Evolutionary conservation across 805 yeast genomes (phyloP), one percentile per base, ranked within the genome.

Genomic region (Barnettozyma wickerhamii): DNA sequence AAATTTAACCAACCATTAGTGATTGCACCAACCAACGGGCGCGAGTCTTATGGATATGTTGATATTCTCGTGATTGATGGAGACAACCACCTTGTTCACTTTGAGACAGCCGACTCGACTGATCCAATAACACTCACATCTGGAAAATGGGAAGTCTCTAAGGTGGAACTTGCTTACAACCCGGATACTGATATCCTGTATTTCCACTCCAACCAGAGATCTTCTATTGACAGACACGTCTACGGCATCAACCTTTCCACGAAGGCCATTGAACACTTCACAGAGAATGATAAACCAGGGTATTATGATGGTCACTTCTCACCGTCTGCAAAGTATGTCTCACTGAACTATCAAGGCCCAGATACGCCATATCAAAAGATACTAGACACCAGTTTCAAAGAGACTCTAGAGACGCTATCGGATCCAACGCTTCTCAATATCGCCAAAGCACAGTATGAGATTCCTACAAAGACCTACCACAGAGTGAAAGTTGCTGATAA

Each of bases 81-180:
- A 0, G 79, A 59, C 50, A 70, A 71, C 38, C 99, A 93, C 60
- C 67, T 93, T 45, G 97, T 87, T 0, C 89, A 81, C 62, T 93
- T 82, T 56, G 67, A 84, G 2, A 86, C 91, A 6, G 74, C 84
- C 1, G 66, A 73, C 14, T 54, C 80, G 2, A 44, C 75, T 0
- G 57, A 60, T 12, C 87, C 87, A 4, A 52, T 49, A 3, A 60
- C 79, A 18, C 71, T 95, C 33, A 85, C 93, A 1, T 47, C 64
- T 3, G 99, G 99, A 6, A 62, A 74, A 2, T 93, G 96, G 95
- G 99, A 93, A 61, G 95, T 93, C 9, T 80, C 74, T 19, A 74
- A 68, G 38, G 85, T 83, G 2, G 75, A 81, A 1, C 62, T 81
- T 0, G 72, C 79, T 0, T 79, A 75, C 59, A 86, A 83, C 52